These are phyloP conservation scores for Fusarium staphyleae DNA, from an alignment of 2,329 filamentous ascomycete species.

Conservation along the genomic window DNA sequence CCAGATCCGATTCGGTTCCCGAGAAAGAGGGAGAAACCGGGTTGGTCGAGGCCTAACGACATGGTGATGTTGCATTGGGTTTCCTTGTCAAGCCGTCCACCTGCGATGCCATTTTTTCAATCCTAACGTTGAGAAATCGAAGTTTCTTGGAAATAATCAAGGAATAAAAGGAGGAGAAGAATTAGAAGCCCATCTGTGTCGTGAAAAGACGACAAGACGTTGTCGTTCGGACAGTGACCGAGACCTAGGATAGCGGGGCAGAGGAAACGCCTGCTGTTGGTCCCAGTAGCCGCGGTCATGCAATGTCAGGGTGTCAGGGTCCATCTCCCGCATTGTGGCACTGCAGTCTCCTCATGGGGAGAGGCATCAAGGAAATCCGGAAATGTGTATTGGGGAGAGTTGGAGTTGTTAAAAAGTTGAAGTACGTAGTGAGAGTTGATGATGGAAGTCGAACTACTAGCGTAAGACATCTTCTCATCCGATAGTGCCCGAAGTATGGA, in stretches of 20 bases:
- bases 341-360: slow-evolving; percentile 16
- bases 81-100: background rate
- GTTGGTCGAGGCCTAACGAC: slow-evolving; percentile 15
- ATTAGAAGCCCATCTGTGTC: slow-evolving; percentile 16
- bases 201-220: slow-evolving; percentile 34
- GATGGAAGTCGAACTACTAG: slow-evolving; percentile 5
- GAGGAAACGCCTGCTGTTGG: slow-evolving; percentile 31
- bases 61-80: background rate
- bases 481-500: slow-evolving; percentile 22
- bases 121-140: background rate
- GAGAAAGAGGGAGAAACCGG: slow-evolving; percentile 18
- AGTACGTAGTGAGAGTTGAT: slow-evolving; percentile 1
- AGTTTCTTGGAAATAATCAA: slow-evolving; percentile 5
- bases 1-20: slow-evolving; percentile 8
- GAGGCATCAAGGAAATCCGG: slow-evolving; percentile 11
- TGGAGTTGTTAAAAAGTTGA: background rate
- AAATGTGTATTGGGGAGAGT: slow-evolving; percentile 6
- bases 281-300: slow-evolving; percentile 24
- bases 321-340: slow-evolving; percentile 23
- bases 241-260: slow-evolving; percentile 34
- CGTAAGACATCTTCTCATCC: background rate
- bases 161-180: slow-evolving; percentile 17
- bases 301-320: slow-evolving; percentile 30
- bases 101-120: background rate
- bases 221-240: slow-evolving; percentile 40